A percentile compares a stretch with the other conserved stretches of the same genome.
Conservation (phyloP, 2,329 filamentous ascomycete genomes). For the Neophaeococcomyces mojaviensis region DNA sequence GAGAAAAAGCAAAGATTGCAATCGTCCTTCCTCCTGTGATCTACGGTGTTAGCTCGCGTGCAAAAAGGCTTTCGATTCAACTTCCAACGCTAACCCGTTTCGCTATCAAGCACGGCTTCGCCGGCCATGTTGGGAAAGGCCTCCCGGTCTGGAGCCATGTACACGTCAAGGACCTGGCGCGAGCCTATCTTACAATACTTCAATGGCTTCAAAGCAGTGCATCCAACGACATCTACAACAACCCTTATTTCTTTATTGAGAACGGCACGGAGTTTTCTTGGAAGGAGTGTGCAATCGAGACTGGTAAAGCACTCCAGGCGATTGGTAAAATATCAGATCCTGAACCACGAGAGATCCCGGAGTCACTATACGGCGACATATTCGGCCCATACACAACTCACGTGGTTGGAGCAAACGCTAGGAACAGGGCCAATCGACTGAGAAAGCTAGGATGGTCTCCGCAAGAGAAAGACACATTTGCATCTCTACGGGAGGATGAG, state of each 20-base stretch:
- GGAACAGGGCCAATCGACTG: constrained; percentile 39
- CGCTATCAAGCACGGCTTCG: constrained; percentile 42
- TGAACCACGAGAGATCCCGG: constrained; percentile 30
- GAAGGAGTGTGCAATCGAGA: constrained; percentile 33
- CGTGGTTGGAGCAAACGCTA: constrained; percentile 37
- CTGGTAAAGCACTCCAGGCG: constrained; percentile 33
- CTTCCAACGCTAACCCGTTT: constrained; percentile 42
- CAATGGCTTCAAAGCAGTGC: constrained; percentile 36
- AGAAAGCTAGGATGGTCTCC: constrained; percentile 40
- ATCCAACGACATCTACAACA: constrained; percentile 28
- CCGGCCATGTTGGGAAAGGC: constrained; percentile 40
- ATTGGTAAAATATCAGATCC: constrained; percentile 34
- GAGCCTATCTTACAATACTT: constrained; percentile 39
- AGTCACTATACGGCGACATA: constrained; percentile 34
- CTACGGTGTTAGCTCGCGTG: constrained; percentile 29
- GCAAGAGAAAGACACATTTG: constrained; percentile 35
- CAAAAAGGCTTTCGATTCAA: constrained; percentile 43
- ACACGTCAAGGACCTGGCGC: constrained; percentile 43
- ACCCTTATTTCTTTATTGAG: constrained; percentile 47
- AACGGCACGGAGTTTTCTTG: constrained; percentile 37
- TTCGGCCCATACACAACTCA: constrained; percentile 31
- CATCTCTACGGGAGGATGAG: constrained; percentile 38
- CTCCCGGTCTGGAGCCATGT: constrained; percentile 36
- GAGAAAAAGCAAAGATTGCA: constrained; percentile 36
- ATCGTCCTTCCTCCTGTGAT: constrained; percentile 44